Base-by-base conservation (phyloP, 1,284 basidiomycete species). In the Leccinum subrobustum region DNA sequence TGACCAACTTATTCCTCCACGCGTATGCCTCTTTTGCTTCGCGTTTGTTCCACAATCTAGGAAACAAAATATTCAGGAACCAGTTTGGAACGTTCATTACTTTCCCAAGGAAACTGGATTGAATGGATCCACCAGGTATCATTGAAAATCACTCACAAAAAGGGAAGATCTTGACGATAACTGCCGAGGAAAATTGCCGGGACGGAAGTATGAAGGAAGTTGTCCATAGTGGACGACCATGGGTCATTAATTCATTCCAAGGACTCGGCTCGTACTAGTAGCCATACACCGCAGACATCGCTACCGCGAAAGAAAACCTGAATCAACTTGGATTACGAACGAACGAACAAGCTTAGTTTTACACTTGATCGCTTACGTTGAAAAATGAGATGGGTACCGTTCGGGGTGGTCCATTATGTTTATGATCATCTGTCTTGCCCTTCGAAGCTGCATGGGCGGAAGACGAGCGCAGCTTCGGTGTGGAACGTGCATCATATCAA, bases 41-140 rank as follows among this genome's bases (percentile, higher is more conserved):
- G 14, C 37, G 60, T 54, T 66, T 68, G 6, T 61, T 48, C 37
- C 29, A 56, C 23, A 65, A 62, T 1, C 70, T 65, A 5, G 70
- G 68, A 14, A 68, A 48, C 63, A 31, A 1, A 31, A 31, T 31
- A 63, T 1, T 69, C 67, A 5, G 70, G 68, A 14, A 48, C 63
- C 69, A 68, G 25, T 69, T 60, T 4, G 68, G 69, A 0, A 70
- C 20, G 20, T 57, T 42, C 12, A 73, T 14, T 35, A 70, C 68
- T 68, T 54, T 39, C 5, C 12, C 23, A 27, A 23, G 2, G 20
- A 42, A 44, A 12, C 0, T 0, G 18, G 29, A n/a, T 58, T 14
- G 60, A 23, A 47, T 11, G 11, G 11, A 47, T 47, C 44, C 20
- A 6, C 20, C 8, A 47, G 8, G 25, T 6, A n/a, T 3, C 20